phyloP scores from a whole-genome alignment of 805 yeast genomes.

The Brettanomyces custersianus region DNA sequence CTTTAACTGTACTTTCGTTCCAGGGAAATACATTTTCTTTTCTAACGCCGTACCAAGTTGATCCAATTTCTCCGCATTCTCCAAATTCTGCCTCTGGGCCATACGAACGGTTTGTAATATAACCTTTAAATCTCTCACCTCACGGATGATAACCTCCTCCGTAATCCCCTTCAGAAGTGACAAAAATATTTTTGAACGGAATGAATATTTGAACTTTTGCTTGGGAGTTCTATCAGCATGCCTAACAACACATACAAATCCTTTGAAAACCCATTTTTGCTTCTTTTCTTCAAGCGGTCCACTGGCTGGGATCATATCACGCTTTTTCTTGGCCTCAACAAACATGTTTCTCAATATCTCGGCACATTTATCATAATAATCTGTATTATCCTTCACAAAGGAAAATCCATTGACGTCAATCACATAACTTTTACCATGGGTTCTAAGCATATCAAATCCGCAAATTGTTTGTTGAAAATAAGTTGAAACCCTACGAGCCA shows the following conservation, averaged over 20 bases:
- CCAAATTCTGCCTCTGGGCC: constrained; percentile 73
- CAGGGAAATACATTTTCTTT: constrained; percentile 85
- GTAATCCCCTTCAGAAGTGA: constrained; percentile 87
- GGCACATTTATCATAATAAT: constrained; percentile 80
- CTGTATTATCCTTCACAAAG: constrained; percentile 85
- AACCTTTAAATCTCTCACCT: constrained; percentile 74
- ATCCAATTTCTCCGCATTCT: constrained; percentile 67
- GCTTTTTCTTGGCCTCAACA: constrained; percentile 43
- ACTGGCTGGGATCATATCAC: constrained; percentile 6
- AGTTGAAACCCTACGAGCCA: constrained; percentile 70
- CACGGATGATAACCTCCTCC: constrained; percentile 92
- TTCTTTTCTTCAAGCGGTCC: constrained; percentile 40
- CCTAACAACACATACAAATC: constrained; percentile 81
- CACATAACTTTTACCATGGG: constrained; percentile 79
- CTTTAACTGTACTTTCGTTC: constrained; percentile 91
- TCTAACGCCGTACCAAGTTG: constrained; percentile 78
- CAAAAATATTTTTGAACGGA: constrained; percentile 77
- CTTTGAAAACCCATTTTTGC: constrained; percentile 96
- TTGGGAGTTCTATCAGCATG: constrained; percentile 99
- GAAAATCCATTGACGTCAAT: constrained; percentile 98
- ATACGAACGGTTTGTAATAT: constrained; percentile 77
- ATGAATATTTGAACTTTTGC: constrained; percentile 93
- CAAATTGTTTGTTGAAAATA: constrained; percentile 90
- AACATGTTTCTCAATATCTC: constrained; percentile 69
- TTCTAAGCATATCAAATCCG: constrained; percentile 91